Conservation (phyloP, 495 filamentous ascomycete species). For the Penicillium ochrochloron region DNA sequence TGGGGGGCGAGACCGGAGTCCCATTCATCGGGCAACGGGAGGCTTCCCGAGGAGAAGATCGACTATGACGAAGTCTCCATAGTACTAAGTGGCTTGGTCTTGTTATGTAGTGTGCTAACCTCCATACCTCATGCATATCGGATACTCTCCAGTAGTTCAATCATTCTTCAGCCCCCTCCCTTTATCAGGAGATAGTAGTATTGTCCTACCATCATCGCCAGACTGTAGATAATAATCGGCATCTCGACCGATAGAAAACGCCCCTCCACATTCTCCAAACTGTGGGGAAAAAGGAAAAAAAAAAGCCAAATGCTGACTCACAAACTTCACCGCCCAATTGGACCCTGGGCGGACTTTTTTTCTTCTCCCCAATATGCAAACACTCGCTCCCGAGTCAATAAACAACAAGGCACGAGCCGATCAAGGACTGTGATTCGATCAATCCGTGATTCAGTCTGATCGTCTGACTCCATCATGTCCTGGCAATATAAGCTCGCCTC, state of each 20-base stretch:
- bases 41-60: constrained; percentile 30
- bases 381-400: not conserved
- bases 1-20: constrained; percentile 6
- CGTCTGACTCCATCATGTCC: constrained; percentile 34
- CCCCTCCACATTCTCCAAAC: constrained; percentile 9
- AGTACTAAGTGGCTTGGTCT: not conserved
- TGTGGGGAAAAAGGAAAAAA: constrained; percentile 17
- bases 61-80: constrained; percentile 1
- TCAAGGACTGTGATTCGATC: not conserved
- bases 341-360: constrained; percentile 17
- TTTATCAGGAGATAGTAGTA: not conserved
- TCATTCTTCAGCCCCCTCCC: not conserved
- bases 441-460: constrained; percentile 3
- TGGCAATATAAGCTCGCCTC: constrained; percentile 44
- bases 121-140: not conserved
- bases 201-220: not conserved
- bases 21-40: constrained; percentile 21
- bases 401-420: constrained; percentile 4
- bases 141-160: not conserved
- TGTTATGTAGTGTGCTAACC: not conserved
- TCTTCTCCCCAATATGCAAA: constrained; percentile 9
- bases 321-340: constrained; percentile 31
- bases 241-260: constrained; percentile 20
- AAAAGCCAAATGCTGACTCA: constrained; percentile 29
- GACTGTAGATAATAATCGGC: constrained; percentile 4